Conservation (phyloP, 345 rosid species). For the Populus alba region DNA sequence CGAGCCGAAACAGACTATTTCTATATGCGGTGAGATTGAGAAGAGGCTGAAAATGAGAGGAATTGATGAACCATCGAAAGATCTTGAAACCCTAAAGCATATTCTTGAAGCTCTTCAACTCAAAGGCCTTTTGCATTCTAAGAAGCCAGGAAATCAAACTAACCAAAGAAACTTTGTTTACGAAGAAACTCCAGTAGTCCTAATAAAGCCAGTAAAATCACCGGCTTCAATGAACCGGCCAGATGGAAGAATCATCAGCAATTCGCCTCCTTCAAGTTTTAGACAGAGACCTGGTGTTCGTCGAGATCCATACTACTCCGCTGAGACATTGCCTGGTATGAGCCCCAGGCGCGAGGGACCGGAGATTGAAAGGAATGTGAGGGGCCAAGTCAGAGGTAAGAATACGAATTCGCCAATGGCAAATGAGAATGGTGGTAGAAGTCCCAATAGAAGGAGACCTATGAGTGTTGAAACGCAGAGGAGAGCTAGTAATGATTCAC, state of each 20-base stretch:
- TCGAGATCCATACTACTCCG: constrained; percentile 24
- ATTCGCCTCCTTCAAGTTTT: constrained; percentile 36
- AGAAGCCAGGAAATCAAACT: constrained; percentile 27
- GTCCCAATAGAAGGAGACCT: constrained; percentile 50
- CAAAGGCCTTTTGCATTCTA: constrained; percentile 83
- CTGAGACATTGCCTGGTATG: constrained; percentile 34
- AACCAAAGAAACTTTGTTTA: constrained; percentile 43
- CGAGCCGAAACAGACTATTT: constrained; percentile 48
- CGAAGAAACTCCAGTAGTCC: constrained; percentile 57
- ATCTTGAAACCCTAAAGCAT: constrained; percentile 84
- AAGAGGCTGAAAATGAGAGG: constrained; percentile 62
- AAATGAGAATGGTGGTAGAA: constrained; percentile 44
- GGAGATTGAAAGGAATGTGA: constrained; percentile 30
- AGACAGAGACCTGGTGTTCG: constrained; percentile 37
- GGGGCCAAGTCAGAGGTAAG: constrained; percentile 42
- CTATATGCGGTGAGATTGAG: constrained; percentile 59
- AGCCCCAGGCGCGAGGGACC: constrained; percentile 46
- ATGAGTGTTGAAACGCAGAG: constrained; percentile 41
- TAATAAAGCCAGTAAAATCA: constrained; percentile 45
- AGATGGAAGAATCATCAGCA: constrained; percentile 26
- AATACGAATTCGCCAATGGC: constrained; percentile 35
- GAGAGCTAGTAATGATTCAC: constrained; percentile 28
- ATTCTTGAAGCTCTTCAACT: constrained; percentile 85
- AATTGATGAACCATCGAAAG: constrained; percentile 67
- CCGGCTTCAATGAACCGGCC: constrained; percentile 15